Conservation (phyloP, 1,284 basidiomycete genomes). For the Porodaedalea pini region DNA sequence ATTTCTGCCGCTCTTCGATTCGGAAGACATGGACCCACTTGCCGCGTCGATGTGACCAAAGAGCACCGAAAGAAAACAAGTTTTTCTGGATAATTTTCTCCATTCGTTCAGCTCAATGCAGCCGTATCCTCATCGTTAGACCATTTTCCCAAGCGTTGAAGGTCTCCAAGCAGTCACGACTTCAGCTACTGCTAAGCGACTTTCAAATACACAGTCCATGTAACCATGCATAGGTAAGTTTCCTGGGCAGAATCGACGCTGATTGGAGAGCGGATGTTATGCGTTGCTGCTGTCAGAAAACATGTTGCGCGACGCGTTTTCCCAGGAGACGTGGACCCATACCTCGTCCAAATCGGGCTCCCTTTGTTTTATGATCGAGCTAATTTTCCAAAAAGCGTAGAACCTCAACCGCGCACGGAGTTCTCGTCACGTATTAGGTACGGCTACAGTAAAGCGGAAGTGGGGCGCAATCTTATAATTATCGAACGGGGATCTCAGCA, state of each 20-base stretch:
- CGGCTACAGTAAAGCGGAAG: too few species aligned
- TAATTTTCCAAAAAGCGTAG: not conserved
- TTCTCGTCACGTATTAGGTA: not conserved
- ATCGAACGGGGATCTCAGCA: not conserved
- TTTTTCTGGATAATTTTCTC: too few species aligned
- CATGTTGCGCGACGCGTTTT: not conserved
- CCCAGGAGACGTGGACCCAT: not conserved
- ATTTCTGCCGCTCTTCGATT: not conserved
- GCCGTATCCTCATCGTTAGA: too few species aligned
- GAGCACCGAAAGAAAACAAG: not conserved
- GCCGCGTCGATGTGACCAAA: not conserved
- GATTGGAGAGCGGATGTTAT: not conserved
- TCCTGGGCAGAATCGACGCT: not conserved
- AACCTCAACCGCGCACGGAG: not conserved
- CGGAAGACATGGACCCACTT: not conserved
- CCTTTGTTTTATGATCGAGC: not conserved
- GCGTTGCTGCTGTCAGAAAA: not conserved
- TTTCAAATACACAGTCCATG: conserved; percentile 4
- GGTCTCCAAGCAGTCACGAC: not conserved
- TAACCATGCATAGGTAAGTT: not conserved
- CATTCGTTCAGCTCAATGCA: too few species aligned
- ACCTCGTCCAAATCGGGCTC: not conserved
- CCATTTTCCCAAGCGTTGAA: not conserved
- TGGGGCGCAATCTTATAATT: not conserved
- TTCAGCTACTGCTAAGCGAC: not conserved